phyloP scores from a whole-genome alignment of 495 filamentous ascomycete species.

The Geopyxis carbonaria region DNA sequence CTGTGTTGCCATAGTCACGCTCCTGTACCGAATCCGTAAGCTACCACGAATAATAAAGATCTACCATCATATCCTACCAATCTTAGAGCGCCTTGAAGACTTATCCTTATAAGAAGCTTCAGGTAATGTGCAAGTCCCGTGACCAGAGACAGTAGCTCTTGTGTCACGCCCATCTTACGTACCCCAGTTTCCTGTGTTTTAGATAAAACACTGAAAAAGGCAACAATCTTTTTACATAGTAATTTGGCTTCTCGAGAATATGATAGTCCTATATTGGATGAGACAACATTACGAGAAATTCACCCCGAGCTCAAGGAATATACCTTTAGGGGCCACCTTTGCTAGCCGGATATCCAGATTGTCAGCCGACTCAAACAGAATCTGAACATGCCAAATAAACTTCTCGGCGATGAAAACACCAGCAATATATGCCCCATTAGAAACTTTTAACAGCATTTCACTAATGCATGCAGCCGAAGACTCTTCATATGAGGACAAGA shows the following conservation, averaged over 20 bases:
- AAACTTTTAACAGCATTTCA: constrained; percentile 97
- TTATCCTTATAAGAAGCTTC: constrained; percentile 93
- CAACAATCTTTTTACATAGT: constrained; percentile 97
- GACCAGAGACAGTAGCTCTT: constrained; percentile 85
- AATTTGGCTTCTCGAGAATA: constrained; percentile 92
- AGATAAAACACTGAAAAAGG: constrained; percentile 86
- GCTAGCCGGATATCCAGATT: constrained; percentile 57
- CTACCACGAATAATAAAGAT: constrained; percentile 1
- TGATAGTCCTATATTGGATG: constrained; percentile 51
- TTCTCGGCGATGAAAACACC: constrained; percentile 90
- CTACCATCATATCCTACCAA: constrained; percentile 29
- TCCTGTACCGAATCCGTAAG: constrained; percentile 34
- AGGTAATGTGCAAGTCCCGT: constrained; percentile 96
- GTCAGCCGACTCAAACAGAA: constrained; percentile 80
- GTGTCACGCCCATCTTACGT: constrained; percentile 81
- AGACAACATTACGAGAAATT: constrained; percentile 18
- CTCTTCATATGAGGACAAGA: constrained; percentile 91
- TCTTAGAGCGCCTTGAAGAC: constrained; percentile 79
- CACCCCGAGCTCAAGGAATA: constrained; percentile 15
- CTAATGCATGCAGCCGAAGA: constrained; percentile 96
- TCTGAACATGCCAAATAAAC: constrained; percentile 91
- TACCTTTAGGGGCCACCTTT: constrained; percentile 57
- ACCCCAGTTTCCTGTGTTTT: constrained; percentile 84
- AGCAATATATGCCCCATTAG: constrained; percentile 91
- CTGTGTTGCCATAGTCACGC: constrained; percentile 53